These are phyloP conservation scores for Filosporella fistucella DNA, from an alignment of 495 filamentous ascomycete species.

Conservation along the genomic window DNA sequence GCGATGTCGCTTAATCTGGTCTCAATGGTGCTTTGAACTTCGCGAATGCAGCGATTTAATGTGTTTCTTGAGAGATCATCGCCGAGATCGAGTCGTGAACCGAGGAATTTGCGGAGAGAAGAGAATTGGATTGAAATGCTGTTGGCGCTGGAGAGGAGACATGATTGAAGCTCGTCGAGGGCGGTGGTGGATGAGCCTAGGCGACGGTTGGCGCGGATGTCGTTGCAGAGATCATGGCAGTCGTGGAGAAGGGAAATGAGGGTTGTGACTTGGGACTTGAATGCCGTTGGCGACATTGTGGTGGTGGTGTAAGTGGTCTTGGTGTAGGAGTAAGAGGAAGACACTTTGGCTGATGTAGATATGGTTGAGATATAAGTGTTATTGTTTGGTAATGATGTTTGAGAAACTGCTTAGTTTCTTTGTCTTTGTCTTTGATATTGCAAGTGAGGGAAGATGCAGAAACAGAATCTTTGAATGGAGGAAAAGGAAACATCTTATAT, in stretches of 20 bases:
- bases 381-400: no score
- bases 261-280: constrained; percentile 11
- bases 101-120: constrained; percentile 8
- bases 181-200: constrained; percentile 4
- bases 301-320: constrained; percentile 1
- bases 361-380: no score
- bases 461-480: no score
- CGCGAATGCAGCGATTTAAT: constrained; percentile 1
- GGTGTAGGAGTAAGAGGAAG: constrained; percentile 1
- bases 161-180: constrained; percentile 10
- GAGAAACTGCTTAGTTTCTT: no score
- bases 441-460: no score
- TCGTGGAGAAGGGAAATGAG: background rate
- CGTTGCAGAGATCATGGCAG: constrained; percentile 12
- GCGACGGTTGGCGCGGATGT: constrained; percentile 8
- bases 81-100: constrained; percentile 16
- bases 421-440: no score
- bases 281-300: constrained; percentile 7
- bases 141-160: background rate
- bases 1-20: constrained; percentile 12
- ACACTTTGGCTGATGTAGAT: constrained; percentile 13
- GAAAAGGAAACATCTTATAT: no score
- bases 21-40: constrained; percentile 5
- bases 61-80: constrained; percentile 5
- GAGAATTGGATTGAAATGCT: constrained; percentile 11